Evolutionary conservation across 1,284 basidiomycete species (phyloP).

Genomic region (Ceratobasidium sp.): DNA sequence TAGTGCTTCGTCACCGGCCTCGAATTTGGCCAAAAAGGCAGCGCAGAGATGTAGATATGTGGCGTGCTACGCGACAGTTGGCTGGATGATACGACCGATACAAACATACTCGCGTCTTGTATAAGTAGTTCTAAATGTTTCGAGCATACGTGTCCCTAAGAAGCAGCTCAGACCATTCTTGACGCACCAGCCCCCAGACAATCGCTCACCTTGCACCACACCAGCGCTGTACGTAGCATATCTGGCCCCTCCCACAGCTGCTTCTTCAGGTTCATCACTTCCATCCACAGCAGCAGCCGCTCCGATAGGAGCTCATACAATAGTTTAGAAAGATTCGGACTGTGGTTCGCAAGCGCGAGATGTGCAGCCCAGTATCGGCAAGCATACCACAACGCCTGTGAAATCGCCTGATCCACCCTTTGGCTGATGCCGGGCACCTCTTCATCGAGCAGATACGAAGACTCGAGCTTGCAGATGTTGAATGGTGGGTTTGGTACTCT

Average conservation of each 20-base stretch:
- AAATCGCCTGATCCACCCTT: not conserved
- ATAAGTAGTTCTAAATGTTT: too few relatives aligned
- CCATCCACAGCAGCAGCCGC: conserved; percentile 12
- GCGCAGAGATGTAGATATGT: conserved; percentile 31
- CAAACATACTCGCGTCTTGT: too few relatives aligned
- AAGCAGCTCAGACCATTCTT: not conserved
- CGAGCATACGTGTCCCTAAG: too few relatives aligned
- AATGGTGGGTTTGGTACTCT: not conserved
- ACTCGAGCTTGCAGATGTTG: too few relatives aligned
- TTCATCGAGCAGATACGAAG: not conserved
- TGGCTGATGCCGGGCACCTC: not conserved
- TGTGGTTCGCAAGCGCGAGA: too few relatives aligned
- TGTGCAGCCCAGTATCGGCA: too few relatives aligned
- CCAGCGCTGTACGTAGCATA: not conserved
- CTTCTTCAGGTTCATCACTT: conserved; percentile 2
- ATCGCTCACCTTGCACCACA: not conserved
- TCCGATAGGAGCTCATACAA: not conserved
- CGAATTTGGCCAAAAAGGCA: not conserved
- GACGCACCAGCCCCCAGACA: too few relatives aligned
- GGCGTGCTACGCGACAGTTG: conserved; percentile 1
- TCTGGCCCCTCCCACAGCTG: not conserved
- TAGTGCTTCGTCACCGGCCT: too few relatives aligned
- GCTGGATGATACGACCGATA: not conserved
- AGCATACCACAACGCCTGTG: not conserved
- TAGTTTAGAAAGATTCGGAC: too few relatives aligned